Percentiles rank a stretch among this genome's conserved stretches.
These are phyloP conservation scores for Cardiosporidium cionae DNA, from an alignment of 169 alveolate species.

Conservation along the genomic window DNA sequence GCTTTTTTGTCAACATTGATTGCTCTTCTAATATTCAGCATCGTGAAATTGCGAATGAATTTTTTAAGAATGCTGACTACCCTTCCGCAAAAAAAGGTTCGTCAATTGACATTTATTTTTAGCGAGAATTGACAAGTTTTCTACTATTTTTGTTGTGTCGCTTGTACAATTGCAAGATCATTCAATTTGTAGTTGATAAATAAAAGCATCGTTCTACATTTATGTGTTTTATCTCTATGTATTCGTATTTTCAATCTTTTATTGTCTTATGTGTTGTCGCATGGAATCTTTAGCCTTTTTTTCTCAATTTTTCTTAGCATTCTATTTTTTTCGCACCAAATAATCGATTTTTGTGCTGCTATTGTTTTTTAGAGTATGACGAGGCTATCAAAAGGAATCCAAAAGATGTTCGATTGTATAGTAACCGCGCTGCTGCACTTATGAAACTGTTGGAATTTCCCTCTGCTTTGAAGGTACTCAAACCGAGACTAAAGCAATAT, in stretches of 20 bases:
- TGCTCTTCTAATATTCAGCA: no score
- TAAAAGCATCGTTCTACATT: background rate
- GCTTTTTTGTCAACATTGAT: no score
- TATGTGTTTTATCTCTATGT: background rate
- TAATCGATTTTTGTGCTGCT: background rate
- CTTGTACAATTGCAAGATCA: background rate
- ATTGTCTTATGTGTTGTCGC: background rate
- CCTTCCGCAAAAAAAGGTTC: constrained; percentile 82
- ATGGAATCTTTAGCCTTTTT: background rate
- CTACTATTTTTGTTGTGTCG: no score
- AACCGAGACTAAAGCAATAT: no score
- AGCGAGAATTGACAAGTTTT: no score
- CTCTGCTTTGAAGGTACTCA: constrained; percentile 69
- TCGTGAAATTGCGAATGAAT: constrained; percentile 71
- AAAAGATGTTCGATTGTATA: constrained; percentile 81
- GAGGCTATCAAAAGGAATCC: constrained; percentile 96
- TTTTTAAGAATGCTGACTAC: constrained; percentile 81
- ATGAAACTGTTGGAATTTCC: constrained; percentile 90
- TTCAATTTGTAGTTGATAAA: background rate
- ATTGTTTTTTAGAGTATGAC: constrained; percentile 83
- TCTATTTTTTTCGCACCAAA: background rate
- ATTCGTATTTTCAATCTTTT: background rate
- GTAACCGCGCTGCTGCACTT: constrained; percentile 94
- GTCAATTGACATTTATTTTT: no score
- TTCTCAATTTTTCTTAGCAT: background rate